Percentiles rank a stretch among this genome's conserved stretches.
These are phyloP conservation scores for Penicillium paneum DNA, from an alignment of 2,329 filamentous ascomycete genomes.

Conservation along the genomic window DNA sequence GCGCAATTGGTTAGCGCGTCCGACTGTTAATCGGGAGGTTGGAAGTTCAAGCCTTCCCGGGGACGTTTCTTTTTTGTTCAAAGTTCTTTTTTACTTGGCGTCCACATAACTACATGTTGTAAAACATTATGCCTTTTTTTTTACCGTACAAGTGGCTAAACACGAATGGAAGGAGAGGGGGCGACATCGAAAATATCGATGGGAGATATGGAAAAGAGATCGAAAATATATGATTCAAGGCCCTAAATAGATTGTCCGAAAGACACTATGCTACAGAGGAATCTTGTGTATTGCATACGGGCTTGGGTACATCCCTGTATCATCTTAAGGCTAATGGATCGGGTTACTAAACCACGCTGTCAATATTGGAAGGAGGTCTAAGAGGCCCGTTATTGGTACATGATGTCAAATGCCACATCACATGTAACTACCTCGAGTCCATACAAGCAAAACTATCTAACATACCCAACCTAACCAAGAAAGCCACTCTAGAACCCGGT, in stretches of 20 bases:
- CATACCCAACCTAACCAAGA: neutral
- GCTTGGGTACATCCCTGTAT: neutral
- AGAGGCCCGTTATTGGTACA: neutral
- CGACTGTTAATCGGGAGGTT: conserved; percentile 39
- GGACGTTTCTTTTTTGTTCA: conserved; percentile 26
- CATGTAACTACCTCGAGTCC: no score
- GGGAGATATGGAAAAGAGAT: neutral
- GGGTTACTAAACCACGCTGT: neutral
- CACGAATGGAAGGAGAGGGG: neutral
- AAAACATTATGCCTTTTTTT: neutral
- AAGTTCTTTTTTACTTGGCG: neutral
- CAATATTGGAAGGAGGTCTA: neutral
- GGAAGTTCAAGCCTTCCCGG: conserved; percentile 43
- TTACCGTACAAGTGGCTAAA: neutral
- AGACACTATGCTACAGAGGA: no score
- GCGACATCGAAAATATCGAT: neutral
- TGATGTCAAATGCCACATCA: neutral
- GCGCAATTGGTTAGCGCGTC: conserved; percentile 38
- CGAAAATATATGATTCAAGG: neutral
- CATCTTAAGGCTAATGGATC: neutral
- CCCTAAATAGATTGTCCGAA: no score
- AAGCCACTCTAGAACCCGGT: conserved; percentile 4
- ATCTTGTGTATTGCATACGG: no score
- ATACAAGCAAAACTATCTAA: neutral
- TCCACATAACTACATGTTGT: no score